Evolutionary conservation across 2,329 filamentous ascomycete genomes (phyloP).

Genomic region (Hypoxylon sp.): DNA sequence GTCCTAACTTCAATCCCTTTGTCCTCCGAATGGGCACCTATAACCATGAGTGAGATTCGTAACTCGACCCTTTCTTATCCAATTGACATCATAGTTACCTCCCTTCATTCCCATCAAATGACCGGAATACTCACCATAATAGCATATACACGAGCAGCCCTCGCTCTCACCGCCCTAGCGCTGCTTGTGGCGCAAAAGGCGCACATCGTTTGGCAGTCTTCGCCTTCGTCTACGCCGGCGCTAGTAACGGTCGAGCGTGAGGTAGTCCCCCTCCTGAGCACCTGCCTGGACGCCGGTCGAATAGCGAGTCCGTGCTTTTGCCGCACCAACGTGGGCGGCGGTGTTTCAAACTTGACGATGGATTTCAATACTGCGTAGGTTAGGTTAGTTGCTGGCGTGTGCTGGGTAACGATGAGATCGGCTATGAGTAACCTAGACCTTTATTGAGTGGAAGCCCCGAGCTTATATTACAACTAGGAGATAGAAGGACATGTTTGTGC

Average conservation of each 20-base stretch:
- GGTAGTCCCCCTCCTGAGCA: not conserved
- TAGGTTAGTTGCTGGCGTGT: no score
- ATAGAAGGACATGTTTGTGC: no score
- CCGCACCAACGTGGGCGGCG: not conserved
- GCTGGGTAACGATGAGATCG: no score
- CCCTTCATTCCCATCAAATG: not conserved
- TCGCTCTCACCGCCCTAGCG: not conserved
- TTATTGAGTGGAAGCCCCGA: no score
- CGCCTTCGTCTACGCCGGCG: not conserved
- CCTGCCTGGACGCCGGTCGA: not conserved
- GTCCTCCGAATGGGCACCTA: no score
- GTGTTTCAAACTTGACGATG: not conserved
- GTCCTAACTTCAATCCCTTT: no score
- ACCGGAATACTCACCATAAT: not conserved
- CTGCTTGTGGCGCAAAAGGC: conserved; percentile 1
- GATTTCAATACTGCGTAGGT: no score
- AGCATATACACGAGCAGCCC: conserved; percentile 7
- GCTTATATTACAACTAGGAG: no score
- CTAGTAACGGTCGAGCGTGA: not conserved
- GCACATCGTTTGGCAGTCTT: not conserved
- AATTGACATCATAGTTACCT: not conserved
- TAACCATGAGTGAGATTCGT: no score
- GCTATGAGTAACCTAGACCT: no score
- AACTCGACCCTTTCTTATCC: no score
- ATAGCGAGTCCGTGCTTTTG: not conserved